phyloP scores from a whole-genome alignment of 2,329 filamentous ascomycete genomes.

The Shiraia bambusicola region DNA sequence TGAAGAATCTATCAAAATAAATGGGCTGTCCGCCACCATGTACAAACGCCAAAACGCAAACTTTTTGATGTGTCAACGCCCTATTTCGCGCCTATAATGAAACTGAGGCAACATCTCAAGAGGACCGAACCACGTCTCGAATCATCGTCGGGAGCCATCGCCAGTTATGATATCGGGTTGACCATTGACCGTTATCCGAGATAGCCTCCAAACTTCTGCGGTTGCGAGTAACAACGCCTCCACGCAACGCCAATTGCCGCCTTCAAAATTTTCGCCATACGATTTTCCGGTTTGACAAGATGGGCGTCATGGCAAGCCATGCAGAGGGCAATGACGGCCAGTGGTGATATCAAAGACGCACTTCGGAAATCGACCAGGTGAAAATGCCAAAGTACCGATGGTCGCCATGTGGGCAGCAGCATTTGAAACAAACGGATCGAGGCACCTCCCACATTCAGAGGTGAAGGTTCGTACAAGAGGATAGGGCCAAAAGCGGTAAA shows the following conservation, averaged over 20 bases:
- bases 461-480: conserved; percentile 75
- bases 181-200: conserved; percentile 54
- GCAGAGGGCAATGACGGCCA: conserved; percentile 53
- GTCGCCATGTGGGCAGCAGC: conserved; percentile 58
- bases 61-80: conserved; percentile 32
- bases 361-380: conserved; percentile 68
- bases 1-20: conserved; percentile 25
- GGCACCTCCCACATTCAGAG: conserved; percentile 75
- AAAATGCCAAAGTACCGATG: conserved; percentile 56
- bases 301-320: conserved; percentile 59
- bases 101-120: conserved; percentile 26
- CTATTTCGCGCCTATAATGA: conserved; percentile 15
- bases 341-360: conserved; percentile 54
- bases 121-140: conserved; percentile 6
- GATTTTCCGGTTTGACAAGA: conserved; percentile 54
- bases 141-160: conserved; percentile 7
- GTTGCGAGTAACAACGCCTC: conserved; percentile 57
- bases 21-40: conserved; percentile 25
- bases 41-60: conserved; percentile 35
- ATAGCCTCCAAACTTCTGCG: conserved; percentile 58
- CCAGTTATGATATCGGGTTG: conserved; percentile 34
- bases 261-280: conserved; percentile 52
- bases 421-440: conserved; percentile 63
- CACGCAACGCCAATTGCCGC: conserved; percentile 56
- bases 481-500: conserved; percentile 75